Base-by-base conservation (phyloP, 2,329 filamentous ascomycete genomes). In the Hypoxylon sp. region DNA sequence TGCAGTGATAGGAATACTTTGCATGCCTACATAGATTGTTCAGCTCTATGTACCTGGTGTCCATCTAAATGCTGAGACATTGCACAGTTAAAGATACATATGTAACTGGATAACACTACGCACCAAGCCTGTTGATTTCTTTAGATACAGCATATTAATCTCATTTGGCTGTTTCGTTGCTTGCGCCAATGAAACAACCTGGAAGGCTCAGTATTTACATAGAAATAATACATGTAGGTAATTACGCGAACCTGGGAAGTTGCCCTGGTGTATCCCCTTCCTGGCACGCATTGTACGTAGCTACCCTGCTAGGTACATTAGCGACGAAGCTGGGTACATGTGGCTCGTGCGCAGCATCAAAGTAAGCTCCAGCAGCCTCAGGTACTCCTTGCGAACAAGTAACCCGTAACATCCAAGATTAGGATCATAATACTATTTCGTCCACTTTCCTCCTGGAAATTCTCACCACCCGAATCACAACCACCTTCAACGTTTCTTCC, bases 331-430 rank as follows among this genome's bases (percentile, higher is more conserved):
- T 45, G 32, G 32, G 30, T 17, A 7, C 30, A 34, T 5, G 32
- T 67, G 68, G 68, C 36, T 46, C 59, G 68, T 70, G 68, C 68
- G 19, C 38, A 23, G 25, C 65, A 61, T 48, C 64, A 71, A 71
- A 63, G 69, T 71, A 65, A 30, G 34, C 34, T 62, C 49, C 46
- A 63, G 55, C 53, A 55, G 56, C 63, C 63, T 66, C 66, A 72
- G 62, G 67, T 70, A 60, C 72, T 69, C 67, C 71, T 77, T 77
- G 70, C 73, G 75, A 76, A 77, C 75, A 77, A 57, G 74, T 77
- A 75, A 73, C 72, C 75, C 71, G 68, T 74, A 69, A 70, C 71
- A 62, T 72, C 65, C 57, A 46, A 60, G 60, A 68, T 61, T 56
- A 61, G 56, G 63, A 71, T 65, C 53, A 60, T 48, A 56, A 63